A percentile compares a stretch with the other conserved stretches of the same genome.
Conservation (phyloP, 352 stramenopile genomes). For the Phytophthora cactorum region DNA sequence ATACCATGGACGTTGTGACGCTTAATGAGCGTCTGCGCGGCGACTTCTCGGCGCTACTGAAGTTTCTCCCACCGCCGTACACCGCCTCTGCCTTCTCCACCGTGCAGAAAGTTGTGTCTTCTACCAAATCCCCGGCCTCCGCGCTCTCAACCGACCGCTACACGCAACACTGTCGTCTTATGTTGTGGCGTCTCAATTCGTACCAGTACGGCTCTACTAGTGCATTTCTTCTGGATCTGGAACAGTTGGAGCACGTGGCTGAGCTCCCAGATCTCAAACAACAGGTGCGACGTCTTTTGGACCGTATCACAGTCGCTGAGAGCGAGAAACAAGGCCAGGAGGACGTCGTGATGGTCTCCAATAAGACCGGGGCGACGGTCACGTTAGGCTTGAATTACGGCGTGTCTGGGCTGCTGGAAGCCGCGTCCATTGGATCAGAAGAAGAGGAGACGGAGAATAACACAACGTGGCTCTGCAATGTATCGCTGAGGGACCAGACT, state of each 20-base stretch:
- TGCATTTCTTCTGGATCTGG: conserved; percentile 61
- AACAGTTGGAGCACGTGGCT: conserved; percentile 44
- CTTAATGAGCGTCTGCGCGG: conserved; percentile 74
- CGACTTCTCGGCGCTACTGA: conserved; percentile 66
- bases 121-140: conserved; percentile 1
- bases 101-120: not conserved
- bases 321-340: conserved; percentile 21
- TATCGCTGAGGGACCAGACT: conserved; percentile 49
- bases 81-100: conserved; percentile 6
- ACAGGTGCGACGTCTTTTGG: conserved; percentile 19
- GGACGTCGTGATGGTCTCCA: conserved; percentile 18
- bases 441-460: conserved; percentile 7
- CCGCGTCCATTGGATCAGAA: conserved; percentile 7
- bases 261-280: conserved; percentile 10
- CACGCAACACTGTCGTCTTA: conserved; percentile 44
- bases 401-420: conserved; percentile 55
- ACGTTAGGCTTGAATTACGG: conserved; percentile 33
- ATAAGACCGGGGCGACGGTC: conserved; percentile 31
- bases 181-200: conserved; percentile 61
- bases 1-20: conserved; percentile 64
- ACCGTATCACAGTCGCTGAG: conserved; percentile 18
- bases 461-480: conserved; percentile 55
- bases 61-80: conserved; percentile 45
- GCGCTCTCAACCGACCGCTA: conserved; percentile 17
- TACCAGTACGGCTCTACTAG: conserved; percentile 66